A percentile compares a stretch with the other conserved stretches of the same genome.
Evolutionary conservation across 805 yeast species (phyloP).

Genomic region (Sugiyamaella boreocaroliniensis): DNA sequence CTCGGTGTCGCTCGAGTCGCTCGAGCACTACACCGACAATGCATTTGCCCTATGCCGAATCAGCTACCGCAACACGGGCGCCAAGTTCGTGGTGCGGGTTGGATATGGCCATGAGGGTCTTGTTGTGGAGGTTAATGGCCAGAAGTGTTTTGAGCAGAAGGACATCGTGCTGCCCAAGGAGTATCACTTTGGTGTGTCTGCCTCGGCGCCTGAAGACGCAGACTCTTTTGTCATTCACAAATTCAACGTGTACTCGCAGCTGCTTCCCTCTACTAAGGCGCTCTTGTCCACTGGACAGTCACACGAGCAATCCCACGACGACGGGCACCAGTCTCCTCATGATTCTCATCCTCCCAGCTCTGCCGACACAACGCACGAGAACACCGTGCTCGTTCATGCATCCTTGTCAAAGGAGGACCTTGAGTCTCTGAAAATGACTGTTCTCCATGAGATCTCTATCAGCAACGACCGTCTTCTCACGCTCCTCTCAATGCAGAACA

Average conservation of each 20-base stretch:
- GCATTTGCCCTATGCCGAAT: constrained; percentile 34
- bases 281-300: not conserved
- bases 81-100: constrained; percentile 25
- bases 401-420: not conserved
- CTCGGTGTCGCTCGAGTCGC: constrained; percentile 19
- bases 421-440: not conserved
- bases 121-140: constrained; percentile 34
- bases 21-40: constrained; percentile 24
- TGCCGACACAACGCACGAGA: too few species aligned
- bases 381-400: not conserved
- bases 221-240: constrained; percentile 18
- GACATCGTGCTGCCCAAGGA: constrained; percentile 30
- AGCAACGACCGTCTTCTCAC: not conserved
- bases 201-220: constrained; percentile 19
- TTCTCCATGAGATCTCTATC: not conserved
- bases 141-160: constrained; percentile 31
- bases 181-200: constrained; percentile 32
- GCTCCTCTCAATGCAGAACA: not conserved
- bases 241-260: constrained; percentile 13
- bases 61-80: constrained; percentile 31
- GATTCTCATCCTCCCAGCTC: not conserved
- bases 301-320: not conserved
- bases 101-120: constrained; percentile 29
- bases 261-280: not conserved
- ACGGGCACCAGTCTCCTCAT: not conserved